A percentile compares a stretch with the other conserved stretches of the same genome.
Conservation (phyloP, 768 basidiomycete genomes). For the Rhodotorula toruloides region DNA sequence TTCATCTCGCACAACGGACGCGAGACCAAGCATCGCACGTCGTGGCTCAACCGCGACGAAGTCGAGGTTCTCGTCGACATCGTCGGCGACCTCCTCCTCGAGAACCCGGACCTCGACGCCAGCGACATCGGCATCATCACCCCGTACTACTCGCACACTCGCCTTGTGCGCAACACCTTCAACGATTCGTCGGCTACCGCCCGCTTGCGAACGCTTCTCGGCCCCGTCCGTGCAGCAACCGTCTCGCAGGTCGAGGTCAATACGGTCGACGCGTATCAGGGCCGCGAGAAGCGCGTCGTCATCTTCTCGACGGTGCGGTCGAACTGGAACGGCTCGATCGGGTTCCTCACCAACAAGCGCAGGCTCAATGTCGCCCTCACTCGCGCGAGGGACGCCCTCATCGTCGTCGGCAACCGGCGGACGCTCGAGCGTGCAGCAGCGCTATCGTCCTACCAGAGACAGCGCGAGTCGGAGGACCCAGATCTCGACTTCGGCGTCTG, state of each 20-base stretch:
- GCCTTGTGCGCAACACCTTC: slow-evolving; percentile 54
- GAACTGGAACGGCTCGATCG: slow-evolving; percentile 70
- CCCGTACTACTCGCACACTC: slow-evolving; percentile 83
- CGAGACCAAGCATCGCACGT: slow-evolving; percentile 65
- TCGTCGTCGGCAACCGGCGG: slow-evolving; percentile 61
- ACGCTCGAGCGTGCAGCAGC: slow-evolving; percentile 32
- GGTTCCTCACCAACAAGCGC: slow-evolving; percentile 79
- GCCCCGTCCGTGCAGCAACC: slow-evolving; percentile 62
- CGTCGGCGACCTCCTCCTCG: slow-evolving; percentile 71
- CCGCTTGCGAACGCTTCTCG: slow-evolving; percentile 62
- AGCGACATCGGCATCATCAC: slow-evolving; percentile 85
- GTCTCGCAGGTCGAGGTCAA: slow-evolving; percentile 80
- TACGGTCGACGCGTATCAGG: slow-evolving; percentile 93
- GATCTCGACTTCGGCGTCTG: no score
- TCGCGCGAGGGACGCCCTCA: slow-evolving; percentile 75
- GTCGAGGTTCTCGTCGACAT: slow-evolving; percentile 70
- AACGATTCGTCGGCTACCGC: slow-evolving; percentile 7
- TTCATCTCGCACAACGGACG: slow-evolving; percentile 73
- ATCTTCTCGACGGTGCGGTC: slow-evolving; percentile 86
- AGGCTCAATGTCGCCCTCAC: slow-evolving; percentile 87
- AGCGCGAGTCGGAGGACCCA: no score
- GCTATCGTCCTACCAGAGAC: no score
- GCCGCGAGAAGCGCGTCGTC: slow-evolving; percentile 85
- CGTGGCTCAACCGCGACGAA: slow-evolving; percentile 71
- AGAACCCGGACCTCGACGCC: slow-evolving; percentile 64